Evolutionary conservation across 495 filamentous ascomycete species (phyloP), one percentile per base, ranked within the genome.

Genomic region (Podospora conica): DNA sequence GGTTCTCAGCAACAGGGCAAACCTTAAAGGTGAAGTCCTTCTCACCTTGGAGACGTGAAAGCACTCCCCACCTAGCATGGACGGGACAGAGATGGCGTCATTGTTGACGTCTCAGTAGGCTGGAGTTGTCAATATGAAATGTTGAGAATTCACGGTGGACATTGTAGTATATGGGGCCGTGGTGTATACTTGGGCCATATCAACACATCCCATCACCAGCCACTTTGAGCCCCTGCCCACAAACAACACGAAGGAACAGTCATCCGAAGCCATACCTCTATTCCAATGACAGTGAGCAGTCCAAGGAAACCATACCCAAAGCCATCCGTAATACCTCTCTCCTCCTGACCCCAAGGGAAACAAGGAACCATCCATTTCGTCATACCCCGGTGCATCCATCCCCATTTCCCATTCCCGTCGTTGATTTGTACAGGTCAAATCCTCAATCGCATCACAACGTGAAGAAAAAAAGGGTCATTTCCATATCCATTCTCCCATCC

Each of bases 371-470:
- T 59, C 53, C 59, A 53, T 60, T 54, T 27, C 53, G 54, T n/a
- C 65, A 64, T 65, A 58, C 25, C 64, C 68, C 54, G 57, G 60
- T 58, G 21, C 12, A 68, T 73, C 15, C 18, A 18, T 66, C 69
- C 55, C 61, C 22, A 61, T 60, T 58, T 64, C 23, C 68, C 67
- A 22, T 29, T 53, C 25, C 65, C 65, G 71, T 60, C 69, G 70
- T 72, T 22, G 71, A 64, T 66, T 64, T 70, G 66, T 60, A 58
- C 71, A 67, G 61, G 55, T 29, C 29, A 58, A 48, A 65, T 73
- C 69, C 63, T 73, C 3, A 67, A 63, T 73, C 71, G 68, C 69
- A 55, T 65, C 71, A 68, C 70, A 73, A 71, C 66, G 71, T 69
- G 63, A 58, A 69, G 65, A 69, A 55, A 68, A 61, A 67, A 66